Base-by-base conservation (phyloP, 345 rosid species). In the Rubroshorea leprosula region DNA sequence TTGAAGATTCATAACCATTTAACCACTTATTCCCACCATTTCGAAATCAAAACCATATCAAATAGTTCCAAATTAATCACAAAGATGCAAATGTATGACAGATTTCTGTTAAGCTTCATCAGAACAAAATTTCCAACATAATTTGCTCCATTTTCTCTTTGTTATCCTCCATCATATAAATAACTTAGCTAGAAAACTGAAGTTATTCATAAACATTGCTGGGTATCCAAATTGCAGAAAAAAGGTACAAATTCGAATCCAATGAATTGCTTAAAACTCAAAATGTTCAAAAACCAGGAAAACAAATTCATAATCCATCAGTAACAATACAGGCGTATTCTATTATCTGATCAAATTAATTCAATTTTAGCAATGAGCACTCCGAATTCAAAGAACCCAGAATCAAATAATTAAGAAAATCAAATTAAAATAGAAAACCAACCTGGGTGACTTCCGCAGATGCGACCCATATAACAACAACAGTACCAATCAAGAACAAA, bases 361-460 rank as follows among this genome's bases (percentile, higher is more conserved):
- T 22, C 4, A 13, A 50, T 21, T 21, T 8, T 14, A 50, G 8
- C 24, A 50, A 50, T 6, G 7, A 35, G 3, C 41, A 2, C 12
- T 13, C 7, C 7, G 12, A 35, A 35, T 35, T 35, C 41, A 8
- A 22, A 22, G 1, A 12, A 22, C n/a, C 54, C 21, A 27, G 1
- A 14, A 29, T 0, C 11, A 45, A 48, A 48, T 21, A 6, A 58
- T 38, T 8, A 44, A 51, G 43, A 6, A 27, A 31, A 13, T 16
- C 1, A 53, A 26, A 17, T 5, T 0, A 21, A 51, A 57, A 16
- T 23, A 35, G 12, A 22, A 45, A 62, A 52, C 57, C 3, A 22
- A 83, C 92, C 97, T 87, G 96, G 72, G 96, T 86, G 49, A 86
- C 92, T 78, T 86, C 92, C 29, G 93, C 96, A 26, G 90, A 88